These are phyloP conservation scores for Theileria equi DNA, from an alignment of 169 alveolate genomes.

Conservation along the genomic window DNA sequence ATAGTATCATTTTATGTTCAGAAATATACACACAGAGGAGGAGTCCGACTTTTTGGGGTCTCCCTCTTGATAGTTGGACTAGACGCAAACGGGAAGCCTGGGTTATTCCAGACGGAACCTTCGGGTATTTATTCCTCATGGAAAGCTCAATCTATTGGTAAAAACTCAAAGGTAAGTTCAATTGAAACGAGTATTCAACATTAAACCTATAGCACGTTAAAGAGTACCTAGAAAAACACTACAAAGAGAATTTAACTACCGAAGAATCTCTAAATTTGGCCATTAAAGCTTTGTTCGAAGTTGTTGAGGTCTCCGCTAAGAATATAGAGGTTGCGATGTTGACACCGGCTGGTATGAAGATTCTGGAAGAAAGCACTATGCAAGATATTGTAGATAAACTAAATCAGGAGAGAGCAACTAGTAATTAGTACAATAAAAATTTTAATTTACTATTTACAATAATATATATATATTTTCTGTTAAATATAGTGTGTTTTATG, in stretches of 20 bases:
- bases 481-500: no score
- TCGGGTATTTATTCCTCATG: constrained; percentile 96
- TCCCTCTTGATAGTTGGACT: constrained; percentile 94
- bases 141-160: constrained; percentile 98
- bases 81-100: constrained; percentile 85
- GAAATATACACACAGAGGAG: constrained; percentile 95
- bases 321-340: constrained; percentile 84
- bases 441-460: background rate
- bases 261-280: constrained; percentile 90
- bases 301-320: constrained; percentile 82
- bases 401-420: constrained; percentile 15
- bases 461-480: no score
- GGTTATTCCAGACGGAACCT: constrained; percentile 96
- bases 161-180: constrained; percentile 85
- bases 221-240: constrained; percentile 92
- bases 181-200: background rate
- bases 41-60: constrained; percentile 99
- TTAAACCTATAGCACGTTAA: constrained; percentile 73
- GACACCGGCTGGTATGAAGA: constrained; percentile 67
- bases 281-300: constrained; percentile 91
- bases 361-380: constrained; percentile 64
- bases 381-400: constrained; percentile 50
- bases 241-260: constrained; percentile 83
- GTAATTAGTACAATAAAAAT: background rate
- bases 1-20: background rate